Evolutionary conservation across 1,139 yeast species (phyloP), one percentile per base, ranked within the genome.

Genomic region (Spathaspora sp.): DNA sequence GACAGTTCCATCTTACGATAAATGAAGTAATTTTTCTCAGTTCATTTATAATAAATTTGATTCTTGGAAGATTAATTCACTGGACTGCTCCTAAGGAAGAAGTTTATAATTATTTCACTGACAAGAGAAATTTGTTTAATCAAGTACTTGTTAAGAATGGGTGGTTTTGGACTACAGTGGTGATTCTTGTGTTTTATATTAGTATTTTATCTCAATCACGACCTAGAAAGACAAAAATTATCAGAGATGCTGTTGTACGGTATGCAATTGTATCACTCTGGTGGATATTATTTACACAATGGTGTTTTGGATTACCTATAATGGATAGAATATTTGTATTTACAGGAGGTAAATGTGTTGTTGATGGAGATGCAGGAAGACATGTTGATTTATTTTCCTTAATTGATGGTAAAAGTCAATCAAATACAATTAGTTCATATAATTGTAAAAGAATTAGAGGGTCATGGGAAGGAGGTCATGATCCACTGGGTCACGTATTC

Each of bases 401-500:
- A 20, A 39, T 43, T 10, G 46, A 43, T 27, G 50, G 47, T 24
- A 47, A 45, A 7, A 29, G 50, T 16, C 47, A 43, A 34, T 58
- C 68, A 1, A 58, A 51, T 4, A 36, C 44, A 2, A 57, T 74
- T 10, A 60, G 73, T 2, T 81, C 87, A 15, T 72, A 72, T 39
- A 67, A 69, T 5, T 90, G 97, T 60, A 70, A 90, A 39, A 59
- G 68, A 24, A 54, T 80, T 18, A 81, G 80, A 20, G 97, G 36
- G 3, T 54, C 68, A 2, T 91, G 98, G 99, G 62, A 60, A 8
- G 97, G 97, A 1, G 99, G 99, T 0, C 96, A 89, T 60, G 99
- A 93, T 67, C 96, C 98, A 11, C 86, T 95, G 51, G 99, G 99
- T 0, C 99, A 93, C 62, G 87, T 89, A 0, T 93, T 91, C 57